phyloP scores from a whole-genome alignment of 1,139 yeast genomes.

The Schizosaccharomyces versatilis region DNA sequence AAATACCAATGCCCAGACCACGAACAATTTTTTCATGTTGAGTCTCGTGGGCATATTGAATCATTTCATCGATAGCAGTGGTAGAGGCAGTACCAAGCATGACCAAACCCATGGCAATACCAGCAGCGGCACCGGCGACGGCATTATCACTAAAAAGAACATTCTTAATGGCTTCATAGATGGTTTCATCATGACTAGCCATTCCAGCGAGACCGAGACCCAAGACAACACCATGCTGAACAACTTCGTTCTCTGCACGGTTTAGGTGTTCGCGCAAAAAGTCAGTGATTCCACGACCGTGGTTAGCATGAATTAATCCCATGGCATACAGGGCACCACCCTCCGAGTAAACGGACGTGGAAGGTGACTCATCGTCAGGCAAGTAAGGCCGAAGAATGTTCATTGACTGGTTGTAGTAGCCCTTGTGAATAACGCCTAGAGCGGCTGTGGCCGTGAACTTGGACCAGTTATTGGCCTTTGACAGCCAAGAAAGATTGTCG shows the following conservation, averaged over 20 bases:
- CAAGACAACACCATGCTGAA: constrained; percentile 85
- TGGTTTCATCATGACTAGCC: constrained; percentile 58
- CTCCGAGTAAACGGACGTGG: constrained; percentile 53
- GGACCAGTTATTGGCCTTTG: constrained; percentile 94
- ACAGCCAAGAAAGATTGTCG: constrained; percentile 82
- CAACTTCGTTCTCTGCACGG: constrained; percentile 33
- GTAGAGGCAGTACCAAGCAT: constrained; percentile 85
- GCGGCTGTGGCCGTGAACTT: constrained; percentile 96
- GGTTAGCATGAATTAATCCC: constrained; percentile 89
- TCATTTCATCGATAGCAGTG: constrained; percentile 56
- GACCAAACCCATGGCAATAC: constrained; percentile 84
- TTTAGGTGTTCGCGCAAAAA: constrained; percentile 41
- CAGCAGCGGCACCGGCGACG: constrained; percentile 90
- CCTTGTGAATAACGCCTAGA: constrained; percentile 88
- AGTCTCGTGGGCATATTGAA: constrained; percentile 81
- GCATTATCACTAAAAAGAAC: constrained; percentile 83
- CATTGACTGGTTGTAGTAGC: constrained; percentile 78
- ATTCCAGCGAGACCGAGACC: constrained; percentile 95
- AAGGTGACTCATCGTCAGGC: constrained; percentile 25
- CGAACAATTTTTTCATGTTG: constrained; percentile 89
- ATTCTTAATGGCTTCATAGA: constrained; percentile 66
- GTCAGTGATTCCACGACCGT: constrained; percentile 70
- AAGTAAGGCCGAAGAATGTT: constrained; percentile 73
- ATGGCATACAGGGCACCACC: constrained; percentile 91
- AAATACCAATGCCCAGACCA: constrained; percentile 75